Evolutionary conservation across 1,284 basidiomycete species (phyloP), one percentile per base, ranked within the genome.

Genomic region (Moesziomyces aphidis): DNA sequence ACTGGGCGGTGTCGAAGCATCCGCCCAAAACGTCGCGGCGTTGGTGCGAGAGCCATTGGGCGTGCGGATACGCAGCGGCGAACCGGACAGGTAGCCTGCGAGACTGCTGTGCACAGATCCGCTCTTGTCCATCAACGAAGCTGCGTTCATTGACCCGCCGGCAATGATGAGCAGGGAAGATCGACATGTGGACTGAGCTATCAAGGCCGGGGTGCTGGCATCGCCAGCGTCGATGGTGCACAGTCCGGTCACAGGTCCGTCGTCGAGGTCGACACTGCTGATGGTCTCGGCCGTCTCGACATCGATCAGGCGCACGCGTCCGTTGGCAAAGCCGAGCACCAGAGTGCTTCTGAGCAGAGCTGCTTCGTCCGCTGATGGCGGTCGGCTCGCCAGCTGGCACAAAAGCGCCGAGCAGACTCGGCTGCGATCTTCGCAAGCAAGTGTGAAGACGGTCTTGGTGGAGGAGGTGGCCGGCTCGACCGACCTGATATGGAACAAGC

Each of bases 241-340:
- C 13, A 77, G 11, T 22, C 44, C 23, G 13, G 36, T 65, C 15
- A 77, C 66, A 2, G 72, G 39, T 6, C 75, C 75, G 31, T 77
- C 73, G 24, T 67, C 65, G 21, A 77, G 31, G 21, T 77, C 72
- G 3, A 71, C 48, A 13, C 43, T 49, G 50, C 63, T 64, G n/a
- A 77, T 26, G n/a, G 50, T 43, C 31, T 67, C 55, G 3, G 67
- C 55, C 10, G 58, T 56, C 15, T 56, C 60, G 17, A 66, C 56
- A 34, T 75, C 72, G 48, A 68, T 60, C 34, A 62, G 44, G 4
- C 61, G 56, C 17, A 72, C 50, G 11, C 56, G 51, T 4, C 75
- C 75, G n/a, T 69, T 52, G 45, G 61, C 61, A 47, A 64, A 62
- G 24, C 75, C 75, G 10, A 75, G 69, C n/a, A 75, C 22, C 8